Percentiles rank a stretch among this genome's conserved stretches.
These are phyloP conservation scores for Pseudogymnoascus sp. DNA, from an alignment of 2,329 filamentous ascomycete genomes.

Conservation along the genomic window DNA sequence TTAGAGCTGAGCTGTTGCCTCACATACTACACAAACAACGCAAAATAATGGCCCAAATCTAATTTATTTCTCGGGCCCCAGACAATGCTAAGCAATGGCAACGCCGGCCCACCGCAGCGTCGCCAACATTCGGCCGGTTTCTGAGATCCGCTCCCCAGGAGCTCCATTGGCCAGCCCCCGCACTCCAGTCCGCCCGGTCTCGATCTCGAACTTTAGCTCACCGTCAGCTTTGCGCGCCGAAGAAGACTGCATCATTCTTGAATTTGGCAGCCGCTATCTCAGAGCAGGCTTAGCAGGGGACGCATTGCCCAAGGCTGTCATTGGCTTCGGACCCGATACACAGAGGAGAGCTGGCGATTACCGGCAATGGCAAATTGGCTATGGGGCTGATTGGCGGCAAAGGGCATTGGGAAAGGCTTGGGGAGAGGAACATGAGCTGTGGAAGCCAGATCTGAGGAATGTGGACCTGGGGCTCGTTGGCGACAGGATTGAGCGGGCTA, in stretches of 20 bases:
- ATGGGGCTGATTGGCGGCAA: conserved; percentile 39
- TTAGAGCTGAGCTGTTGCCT: background rate
- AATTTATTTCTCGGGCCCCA: background rate
- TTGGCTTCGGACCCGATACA: conserved; percentile 66
- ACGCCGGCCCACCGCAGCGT: conserved; percentile 48
- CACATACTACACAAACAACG: background rate
- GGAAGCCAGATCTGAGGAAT: conserved; percentile 63
- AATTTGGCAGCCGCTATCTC: conserved; percentile 71
- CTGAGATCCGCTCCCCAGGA: conserved; percentile 10
- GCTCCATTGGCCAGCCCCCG: conserved; percentile 42
- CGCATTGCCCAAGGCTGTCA: conserved; percentile 59
- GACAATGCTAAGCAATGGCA: conserved; percentile 6
- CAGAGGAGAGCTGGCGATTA: conserved; percentile 76
- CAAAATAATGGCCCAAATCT: background rate
- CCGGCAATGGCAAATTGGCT: conserved; percentile 54
- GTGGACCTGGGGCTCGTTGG: conserved; percentile 71
- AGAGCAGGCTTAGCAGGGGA: conserved; percentile 84
- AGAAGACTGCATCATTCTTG: conserved; percentile 77
- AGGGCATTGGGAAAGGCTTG: conserved; percentile 43
- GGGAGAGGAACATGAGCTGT: conserved; percentile 64
- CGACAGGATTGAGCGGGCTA: conserved; percentile 75
- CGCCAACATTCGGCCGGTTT: conserved; percentile 41
- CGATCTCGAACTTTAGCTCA: conserved; percentile 46
- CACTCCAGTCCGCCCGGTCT: conserved; percentile 46
- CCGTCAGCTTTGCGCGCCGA: conserved; percentile 59